Evolutionary conservation across 1,139 yeast genomes (phyloP).

Genomic region (Yamadazyma atmosphaerica): DNA sequence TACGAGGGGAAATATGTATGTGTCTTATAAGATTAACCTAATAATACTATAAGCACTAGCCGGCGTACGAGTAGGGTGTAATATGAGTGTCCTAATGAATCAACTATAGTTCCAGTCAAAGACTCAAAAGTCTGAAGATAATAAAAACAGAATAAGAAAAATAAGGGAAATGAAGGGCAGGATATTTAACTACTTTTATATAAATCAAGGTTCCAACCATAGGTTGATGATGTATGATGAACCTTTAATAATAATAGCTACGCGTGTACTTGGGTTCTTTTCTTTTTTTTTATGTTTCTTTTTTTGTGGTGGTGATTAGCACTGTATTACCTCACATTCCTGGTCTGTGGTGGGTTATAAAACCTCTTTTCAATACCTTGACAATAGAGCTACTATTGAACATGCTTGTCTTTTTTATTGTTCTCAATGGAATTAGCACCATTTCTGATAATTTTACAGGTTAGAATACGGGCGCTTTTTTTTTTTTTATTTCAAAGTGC

Average conservation of each 20-base stretch:
- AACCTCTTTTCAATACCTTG: not conserved
- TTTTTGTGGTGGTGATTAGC: not conserved
- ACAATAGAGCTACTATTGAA: not conserved
- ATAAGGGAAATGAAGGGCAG: not conserved
- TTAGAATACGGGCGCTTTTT: not conserved
- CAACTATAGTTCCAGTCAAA: not conserved
- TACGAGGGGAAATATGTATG: not conserved
- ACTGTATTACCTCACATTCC: not conserved
- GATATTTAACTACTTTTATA: constrained; percentile 3
- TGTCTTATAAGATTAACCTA: not conserved
- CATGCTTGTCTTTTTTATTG: not conserved
- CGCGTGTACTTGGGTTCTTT: not conserved
- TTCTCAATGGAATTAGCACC: constrained; percentile 1
- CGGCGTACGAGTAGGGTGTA: not conserved
- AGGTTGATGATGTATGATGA: not conserved
- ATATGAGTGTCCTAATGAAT: not conserved
- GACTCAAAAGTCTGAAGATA: not conserved
- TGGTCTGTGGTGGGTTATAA: not conserved
- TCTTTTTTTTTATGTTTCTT: not conserved
- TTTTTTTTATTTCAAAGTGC: not conserved
- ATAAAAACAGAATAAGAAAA: not conserved
- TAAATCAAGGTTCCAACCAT: not conserved
- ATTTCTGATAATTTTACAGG: not conserved
- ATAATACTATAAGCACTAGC: not conserved
- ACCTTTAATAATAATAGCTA: not conserved